These are phyloP conservation scores for Suillus subalutaceus DNA, from an alignment of 768 basidiomycete species.

Conservation along the genomic window DNA sequence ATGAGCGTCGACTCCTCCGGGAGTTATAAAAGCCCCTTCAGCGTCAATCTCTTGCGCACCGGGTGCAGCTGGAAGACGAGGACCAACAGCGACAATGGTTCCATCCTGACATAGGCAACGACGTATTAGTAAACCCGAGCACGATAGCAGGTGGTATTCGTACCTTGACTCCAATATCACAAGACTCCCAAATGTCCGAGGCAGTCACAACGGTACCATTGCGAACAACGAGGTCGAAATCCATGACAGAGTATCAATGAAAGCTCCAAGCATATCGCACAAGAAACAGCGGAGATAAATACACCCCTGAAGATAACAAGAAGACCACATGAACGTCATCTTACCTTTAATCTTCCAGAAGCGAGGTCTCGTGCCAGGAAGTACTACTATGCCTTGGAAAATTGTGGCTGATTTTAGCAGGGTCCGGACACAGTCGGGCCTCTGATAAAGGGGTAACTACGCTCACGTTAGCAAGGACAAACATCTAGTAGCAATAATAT, in stretches of 20 bases:
- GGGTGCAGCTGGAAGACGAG: constrained; percentile 13
- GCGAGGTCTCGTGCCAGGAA: constrained; percentile 8
- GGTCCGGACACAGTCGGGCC: not conserved
- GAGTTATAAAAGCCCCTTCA: constrained; percentile 38
- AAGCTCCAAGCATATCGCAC: not conserved
- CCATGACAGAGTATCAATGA: constrained; percentile 8
- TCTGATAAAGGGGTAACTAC: not conserved
- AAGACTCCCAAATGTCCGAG: constrained; percentile 17
- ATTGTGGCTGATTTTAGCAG: not conserved
- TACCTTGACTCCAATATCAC: constrained; percentile 34
- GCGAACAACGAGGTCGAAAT: constrained; percentile 18
- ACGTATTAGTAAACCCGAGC: not conserved
- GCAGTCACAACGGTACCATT: constrained; percentile 23
- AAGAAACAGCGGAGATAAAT: not conserved
- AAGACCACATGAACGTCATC: constrained; percentile 4
- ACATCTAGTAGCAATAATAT: not conserved
- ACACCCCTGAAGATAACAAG: constrained; percentile 5
- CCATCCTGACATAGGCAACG: constrained; percentile 22
- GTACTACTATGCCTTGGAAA: not conserved
- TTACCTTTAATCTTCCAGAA: constrained; percentile 1
- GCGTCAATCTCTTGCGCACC: constrained; percentile 37
- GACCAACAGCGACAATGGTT: constrained; percentile 30
- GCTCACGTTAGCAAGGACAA: not conserved
- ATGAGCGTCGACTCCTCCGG: constrained; percentile 39
- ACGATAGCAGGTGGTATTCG: not conserved